Evolutionary conservation across 345 rosid genomes (phyloP), one percentile per base, ranked within the genome.

Genomic region (Alliaria petiolata): DNA sequence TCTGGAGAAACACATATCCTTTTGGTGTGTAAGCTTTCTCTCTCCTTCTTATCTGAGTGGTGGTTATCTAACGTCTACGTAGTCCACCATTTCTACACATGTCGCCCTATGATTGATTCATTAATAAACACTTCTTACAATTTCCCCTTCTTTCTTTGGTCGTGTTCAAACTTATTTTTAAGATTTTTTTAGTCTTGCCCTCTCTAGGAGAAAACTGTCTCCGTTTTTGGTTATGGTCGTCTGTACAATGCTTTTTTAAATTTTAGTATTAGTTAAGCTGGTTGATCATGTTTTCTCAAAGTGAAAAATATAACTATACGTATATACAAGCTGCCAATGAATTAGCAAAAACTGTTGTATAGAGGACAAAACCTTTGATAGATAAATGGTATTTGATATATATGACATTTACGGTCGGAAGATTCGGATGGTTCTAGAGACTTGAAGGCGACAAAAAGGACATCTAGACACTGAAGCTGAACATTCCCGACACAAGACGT

Each of bases 391-490:
- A 3, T 60, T 3, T 20, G n/a, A n/a, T n/a, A n/a, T n/a, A n/a
- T n/a, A n/a, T 17, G 34, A 40, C 17, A 38, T 12, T 17, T 73
- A 78, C 2, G 97, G 97, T 55, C 96, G 81, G 80, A 82, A 90
- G 50, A 93, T 87, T 79, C 80, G 77, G 54, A 90, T 78, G n/a
- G 96, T 80, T 73, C 84, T 79, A 7, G 75, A 42, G 20, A 87
- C 98, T 78, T 82, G 89, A 72, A 86, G 80, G 62, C 98, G 87
- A 78, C 96, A 93, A 67, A 93, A 93, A 11, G 98, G 98, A 53
- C 97, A 90, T 77, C 81, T 78, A 2, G 98, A 84, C 70, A 93
- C 95, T 63, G 92, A 89, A 28, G 96, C 69, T 17, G 90, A 83
- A 72, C 97, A 91, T 81, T 78, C 72, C 16, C 83, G 86, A 71